These are phyloP conservation scores for Panellus pusillus DNA, from an alignment of 768 basidiomycete species.

Conservation along the genomic window DNA sequence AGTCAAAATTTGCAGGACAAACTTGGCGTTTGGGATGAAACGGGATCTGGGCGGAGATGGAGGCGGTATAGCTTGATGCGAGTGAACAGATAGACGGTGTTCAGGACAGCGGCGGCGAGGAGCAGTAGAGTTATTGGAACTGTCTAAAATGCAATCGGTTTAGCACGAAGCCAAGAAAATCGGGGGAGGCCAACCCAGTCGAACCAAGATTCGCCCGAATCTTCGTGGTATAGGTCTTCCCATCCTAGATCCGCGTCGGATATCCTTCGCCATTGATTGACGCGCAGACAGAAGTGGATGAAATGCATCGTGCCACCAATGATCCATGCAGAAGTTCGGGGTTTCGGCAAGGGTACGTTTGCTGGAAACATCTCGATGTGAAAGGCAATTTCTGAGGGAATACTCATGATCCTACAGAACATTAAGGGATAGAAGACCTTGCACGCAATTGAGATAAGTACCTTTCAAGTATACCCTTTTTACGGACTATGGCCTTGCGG, in stretches of 20 bases:
- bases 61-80: conserved; percentile 71
- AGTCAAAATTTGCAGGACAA: conserved; percentile 56
- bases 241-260: conserved; percentile 72
- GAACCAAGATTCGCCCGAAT: conserved; percentile 66
- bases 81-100: conserved; percentile 67
- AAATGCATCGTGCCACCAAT: conserved; percentile 67
- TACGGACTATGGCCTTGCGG: conserved; percentile 59
- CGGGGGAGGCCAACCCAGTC: conserved; percentile 62
- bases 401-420: conserved; percentile 49
- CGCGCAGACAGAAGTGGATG: conserved; percentile 63
- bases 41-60: conserved; percentile 59
- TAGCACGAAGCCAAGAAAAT: neutral
- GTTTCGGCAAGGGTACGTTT: conserved; percentile 71
- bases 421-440: conserved; percentile 4
- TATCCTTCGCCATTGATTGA: conserved; percentile 54
- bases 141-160: conserved; percentile 43
- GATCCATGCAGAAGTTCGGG: conserved; percentile 64
- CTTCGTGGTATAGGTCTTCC: conserved; percentile 77
- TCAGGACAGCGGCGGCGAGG: conserved; percentile 53
- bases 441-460: conserved; percentile 28
- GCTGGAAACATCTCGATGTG: conserved; percentile 82
- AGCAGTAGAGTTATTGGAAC: conserved; percentile 61
- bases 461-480: conserved; percentile 66
- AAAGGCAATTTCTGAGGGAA: conserved; percentile 75
- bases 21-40: conserved; percentile 71